A percentile compares a stretch with the other conserved stretches of the same genome.
phyloP scores from a whole-genome alignment of 2,329 filamentous ascomycete genomes.

The Phyllosticta citriasiana region DNA sequence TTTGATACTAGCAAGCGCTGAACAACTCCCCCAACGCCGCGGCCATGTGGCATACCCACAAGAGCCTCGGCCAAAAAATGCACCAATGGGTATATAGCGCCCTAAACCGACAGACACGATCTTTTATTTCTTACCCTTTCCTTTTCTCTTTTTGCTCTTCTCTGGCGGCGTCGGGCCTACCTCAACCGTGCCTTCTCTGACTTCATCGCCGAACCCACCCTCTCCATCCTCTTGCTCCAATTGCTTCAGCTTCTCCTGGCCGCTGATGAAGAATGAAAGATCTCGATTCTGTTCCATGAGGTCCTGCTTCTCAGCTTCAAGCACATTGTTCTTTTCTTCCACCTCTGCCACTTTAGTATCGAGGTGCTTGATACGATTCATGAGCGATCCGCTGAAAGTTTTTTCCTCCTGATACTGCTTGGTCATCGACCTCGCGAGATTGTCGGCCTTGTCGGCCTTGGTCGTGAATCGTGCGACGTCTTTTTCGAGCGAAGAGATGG shows the following conservation, averaged over 20 bases:
- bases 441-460: constrained; percentile 61
- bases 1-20: too few relatives aligned
- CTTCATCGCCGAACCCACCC: constrained; percentile 42
- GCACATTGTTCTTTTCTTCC: constrained; percentile 34
- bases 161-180: constrained; percentile 18
- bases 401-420: constrained; percentile 81
- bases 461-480: constrained; percentile 47
- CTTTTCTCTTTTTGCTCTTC: constrained; percentile 22
- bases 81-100: neutral
- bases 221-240: constrained; percentile 61
- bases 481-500: constrained; percentile 59
- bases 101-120: neutral
- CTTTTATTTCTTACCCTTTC: constrained; percentile 9
- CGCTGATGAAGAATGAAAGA: constrained; percentile 76
- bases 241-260: constrained; percentile 68
- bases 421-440: constrained; percentile 64
- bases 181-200: constrained; percentile 19
- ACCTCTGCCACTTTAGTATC: constrained; percentile 48
- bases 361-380: constrained; percentile 69
- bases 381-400: constrained; percentile 66
- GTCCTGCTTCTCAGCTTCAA: constrained; percentile 52
- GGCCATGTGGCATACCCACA: too few relatives aligned
- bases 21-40: too few relatives aligned
- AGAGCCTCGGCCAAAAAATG: neutral
- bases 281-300: constrained; percentile 81